phyloP scores from a whole-genome alignment of 768 basidiomycete species.

The Termitomyces sp. region DNA sequence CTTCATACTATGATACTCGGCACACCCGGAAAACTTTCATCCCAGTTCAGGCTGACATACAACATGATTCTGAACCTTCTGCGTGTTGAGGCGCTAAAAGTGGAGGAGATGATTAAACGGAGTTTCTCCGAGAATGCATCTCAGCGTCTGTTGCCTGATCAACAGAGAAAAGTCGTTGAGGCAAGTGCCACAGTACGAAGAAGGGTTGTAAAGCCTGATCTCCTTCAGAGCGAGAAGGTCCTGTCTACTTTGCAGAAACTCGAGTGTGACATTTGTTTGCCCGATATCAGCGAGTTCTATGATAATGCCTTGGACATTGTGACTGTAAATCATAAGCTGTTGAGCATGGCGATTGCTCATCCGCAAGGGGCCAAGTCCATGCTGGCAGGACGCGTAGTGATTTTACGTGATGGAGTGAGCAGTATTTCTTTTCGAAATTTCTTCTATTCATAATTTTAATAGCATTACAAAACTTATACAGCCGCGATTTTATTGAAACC shows the following conservation, averaged over 20 bases:
- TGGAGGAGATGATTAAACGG: slow-evolving; percentile 99
- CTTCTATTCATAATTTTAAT: neutral
- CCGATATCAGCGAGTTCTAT: slow-evolving; percentile 75
- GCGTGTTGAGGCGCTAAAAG: slow-evolving; percentile 90
- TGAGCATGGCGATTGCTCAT: slow-evolving; percentile 53
- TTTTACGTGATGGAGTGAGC: slow-evolving; percentile 78
- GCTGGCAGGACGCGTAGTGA: slow-evolving; percentile 69
- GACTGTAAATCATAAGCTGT: slow-evolving; percentile 53
- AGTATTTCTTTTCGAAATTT: neutral
- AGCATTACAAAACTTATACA: slow-evolving; percentile 76
- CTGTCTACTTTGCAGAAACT: slow-evolving; percentile 61
- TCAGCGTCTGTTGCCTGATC: slow-evolving; percentile 86
- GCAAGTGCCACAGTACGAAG: slow-evolving; percentile 34
- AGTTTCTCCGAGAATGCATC: slow-evolving; percentile 98
- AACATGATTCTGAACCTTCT: slow-evolving; percentile 98
- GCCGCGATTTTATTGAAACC: slow-evolving; percentile 68
- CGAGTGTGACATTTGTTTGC: slow-evolving; percentile 60
- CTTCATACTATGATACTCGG: slow-evolving; percentile 91
- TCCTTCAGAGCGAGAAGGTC: slow-evolving; percentile 60
- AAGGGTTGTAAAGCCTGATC: slow-evolving; percentile 1
- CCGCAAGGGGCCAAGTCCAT: slow-evolving; percentile 67
- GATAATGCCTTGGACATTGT: slow-evolving; percentile 62
- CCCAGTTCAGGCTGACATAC: slow-evolving; percentile 96
- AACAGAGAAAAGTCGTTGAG: slow-evolving; percentile 83
- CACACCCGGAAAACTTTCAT: slow-evolving; percentile 85